A percentile compares a stretch with the other conserved stretches of the same genome.
These are phyloP conservation scores for Phytopythium chamaehyphon DNA, from an alignment of 352 stramenopile species.

Conservation along the genomic window DNA sequence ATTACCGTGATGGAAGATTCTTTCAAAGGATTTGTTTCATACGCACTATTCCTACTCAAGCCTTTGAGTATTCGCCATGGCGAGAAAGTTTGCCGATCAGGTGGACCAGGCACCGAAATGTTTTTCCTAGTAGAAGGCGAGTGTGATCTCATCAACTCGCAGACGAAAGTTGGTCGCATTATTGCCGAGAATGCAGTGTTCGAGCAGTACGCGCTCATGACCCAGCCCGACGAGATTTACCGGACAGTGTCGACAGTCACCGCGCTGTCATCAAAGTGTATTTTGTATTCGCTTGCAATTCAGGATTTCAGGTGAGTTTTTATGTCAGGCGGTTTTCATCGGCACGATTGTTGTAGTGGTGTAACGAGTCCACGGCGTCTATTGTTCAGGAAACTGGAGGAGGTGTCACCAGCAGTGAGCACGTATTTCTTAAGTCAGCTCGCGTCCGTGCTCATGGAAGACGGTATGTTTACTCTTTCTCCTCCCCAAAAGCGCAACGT, in stretches of 20 bases:
- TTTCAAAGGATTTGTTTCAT: constrained; percentile 89
- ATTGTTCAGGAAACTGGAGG: constrained; percentile 36
- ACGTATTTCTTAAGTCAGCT: constrained; percentile 80
- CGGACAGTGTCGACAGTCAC: constrained; percentile 70
- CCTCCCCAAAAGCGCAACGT: constrained; percentile 49
- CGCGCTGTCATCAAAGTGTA: constrained; percentile 58
- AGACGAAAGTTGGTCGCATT: constrained; percentile 48
- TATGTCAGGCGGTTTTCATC: background rate
- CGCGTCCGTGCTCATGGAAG: constrained; percentile 63
- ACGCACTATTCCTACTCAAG: constrained; percentile 78
- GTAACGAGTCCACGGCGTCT: background rate
- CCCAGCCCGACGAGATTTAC: constrained; percentile 63
- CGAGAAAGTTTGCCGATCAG: constrained; percentile 74
- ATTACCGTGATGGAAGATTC: constrained; percentile 85
- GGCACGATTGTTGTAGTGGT: too few species aligned
- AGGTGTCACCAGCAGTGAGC: constrained; percentile 71
- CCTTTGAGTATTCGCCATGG: constrained; percentile 61
- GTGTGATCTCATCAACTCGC: constrained; percentile 75
- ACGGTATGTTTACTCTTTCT: constrained; percentile 58
- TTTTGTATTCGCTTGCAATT: constrained; percentile 79
- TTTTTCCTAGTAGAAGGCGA: constrained; percentile 85
- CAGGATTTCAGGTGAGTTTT: constrained; percentile 66
- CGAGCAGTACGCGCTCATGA: constrained; percentile 82
- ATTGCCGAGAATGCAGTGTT: constrained; percentile 73
- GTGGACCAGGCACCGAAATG: constrained; percentile 68